Conservation (phyloP, 495 filamentous ascomycete species). For the Tuber microsphaerosporum region DNA sequence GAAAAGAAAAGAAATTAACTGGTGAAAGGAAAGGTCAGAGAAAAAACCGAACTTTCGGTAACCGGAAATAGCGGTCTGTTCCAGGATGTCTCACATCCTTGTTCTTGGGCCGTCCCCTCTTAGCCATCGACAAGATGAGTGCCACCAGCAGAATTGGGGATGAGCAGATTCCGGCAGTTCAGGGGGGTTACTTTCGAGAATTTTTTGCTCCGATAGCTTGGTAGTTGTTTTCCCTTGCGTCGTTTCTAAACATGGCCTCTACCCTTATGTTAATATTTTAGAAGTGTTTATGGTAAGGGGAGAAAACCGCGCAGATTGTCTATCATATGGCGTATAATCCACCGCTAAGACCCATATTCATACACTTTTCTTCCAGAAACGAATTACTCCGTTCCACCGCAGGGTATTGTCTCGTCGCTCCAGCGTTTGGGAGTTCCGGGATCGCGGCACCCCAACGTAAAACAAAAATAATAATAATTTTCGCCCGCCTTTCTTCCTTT, state of each 20-base stretch:
- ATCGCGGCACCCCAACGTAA: not conserved
- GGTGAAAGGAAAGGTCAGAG: not conserved
- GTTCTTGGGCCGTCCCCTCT: not conserved
- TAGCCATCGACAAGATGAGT: not conserved
- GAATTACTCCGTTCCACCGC: not conserved
- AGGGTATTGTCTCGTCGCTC: not conserved
- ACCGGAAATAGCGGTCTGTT: conserved; percentile 1
- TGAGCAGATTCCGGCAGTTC: not conserved
- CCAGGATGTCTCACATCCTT: not conserved
- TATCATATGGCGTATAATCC: not conserved
- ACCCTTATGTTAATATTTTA: not conserved
- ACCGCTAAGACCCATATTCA: not conserved
- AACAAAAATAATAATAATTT: not conserved
- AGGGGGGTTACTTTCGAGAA: not conserved
- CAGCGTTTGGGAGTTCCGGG: not conserved
- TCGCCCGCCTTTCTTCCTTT: not conserved
- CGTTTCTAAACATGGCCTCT: not conserved
- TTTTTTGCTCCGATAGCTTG: not conserved
- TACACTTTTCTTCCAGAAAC: conserved; percentile 1
- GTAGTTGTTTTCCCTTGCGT: not conserved
- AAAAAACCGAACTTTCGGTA: conserved; percentile 1
- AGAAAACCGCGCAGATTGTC: not conserved
- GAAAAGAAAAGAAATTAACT: conserved; percentile 3
- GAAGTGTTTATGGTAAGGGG: not conserved
- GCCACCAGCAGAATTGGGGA: not conserved